phyloP scores from a whole-genome alignment of 176 grass and related monocot species.

The Urochloa ruziziensis region DNA sequence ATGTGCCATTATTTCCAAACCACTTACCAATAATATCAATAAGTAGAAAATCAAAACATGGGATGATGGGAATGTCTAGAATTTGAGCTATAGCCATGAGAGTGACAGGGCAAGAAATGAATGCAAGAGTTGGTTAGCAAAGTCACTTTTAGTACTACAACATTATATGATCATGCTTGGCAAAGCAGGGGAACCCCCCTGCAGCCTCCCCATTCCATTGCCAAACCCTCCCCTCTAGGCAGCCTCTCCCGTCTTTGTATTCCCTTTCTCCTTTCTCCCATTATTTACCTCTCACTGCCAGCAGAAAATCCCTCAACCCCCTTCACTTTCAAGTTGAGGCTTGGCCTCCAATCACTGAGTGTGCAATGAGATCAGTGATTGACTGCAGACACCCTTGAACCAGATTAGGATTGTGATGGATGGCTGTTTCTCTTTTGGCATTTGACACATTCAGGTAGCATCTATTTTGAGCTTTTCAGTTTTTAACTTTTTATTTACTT shows the following conservation, averaged over 20 bases:
- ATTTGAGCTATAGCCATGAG: no score
- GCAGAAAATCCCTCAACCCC: background rate
- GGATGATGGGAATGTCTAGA: background rate
- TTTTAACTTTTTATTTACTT: constrained; percentile 10
- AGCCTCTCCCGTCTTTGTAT: background rate
- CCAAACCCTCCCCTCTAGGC: background rate
- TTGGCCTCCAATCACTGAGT: background rate
- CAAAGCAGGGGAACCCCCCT: background rate
- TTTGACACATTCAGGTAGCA: background rate
- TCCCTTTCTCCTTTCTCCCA: background rate
- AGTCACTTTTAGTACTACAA: background rate
- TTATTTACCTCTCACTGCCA: background rate
- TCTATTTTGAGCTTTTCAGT: constrained; percentile 12
- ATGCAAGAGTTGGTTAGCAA: background rate
- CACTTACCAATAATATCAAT: background rate
- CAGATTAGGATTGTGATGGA: background rate
- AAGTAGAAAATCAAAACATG: background rate
- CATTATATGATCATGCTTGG: background rate
- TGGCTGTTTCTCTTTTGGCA: background rate
- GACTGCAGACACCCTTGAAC: background rate
- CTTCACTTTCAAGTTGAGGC: background rate
- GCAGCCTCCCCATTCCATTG: background rate
- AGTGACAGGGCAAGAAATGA: background rate
- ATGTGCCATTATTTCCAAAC: background rate
- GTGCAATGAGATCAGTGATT: background rate